These are phyloP conservation scores for Ophiostoma ips DNA, from an alignment of 2,329 filamentous ascomycete genomes.

Conservation along the genomic window DNA sequence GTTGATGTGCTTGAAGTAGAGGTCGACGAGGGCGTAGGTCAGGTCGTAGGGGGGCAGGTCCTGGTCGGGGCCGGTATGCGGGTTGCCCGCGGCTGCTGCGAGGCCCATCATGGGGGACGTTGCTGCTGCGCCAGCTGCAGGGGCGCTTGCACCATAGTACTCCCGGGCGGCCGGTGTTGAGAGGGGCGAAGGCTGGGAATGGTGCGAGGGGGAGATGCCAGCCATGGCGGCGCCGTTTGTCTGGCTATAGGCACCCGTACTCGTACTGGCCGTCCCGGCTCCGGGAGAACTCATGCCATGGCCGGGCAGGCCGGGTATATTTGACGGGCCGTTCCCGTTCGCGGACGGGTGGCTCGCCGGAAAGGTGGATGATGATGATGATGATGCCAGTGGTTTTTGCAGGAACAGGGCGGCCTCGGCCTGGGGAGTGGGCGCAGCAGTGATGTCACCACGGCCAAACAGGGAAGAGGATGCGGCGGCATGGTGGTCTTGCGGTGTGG, in stretches of 20 bases:
- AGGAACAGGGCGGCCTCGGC: constrained; percentile 47
- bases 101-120: constrained; percentile 35
- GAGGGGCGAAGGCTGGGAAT: constrained; percentile 20
- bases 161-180: constrained; percentile 32
- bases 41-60: constrained; percentile 64
- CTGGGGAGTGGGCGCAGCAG: constrained; percentile 36
- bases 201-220: constrained; percentile 26
- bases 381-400: too few species aligned
- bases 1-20: constrained; percentile 70
- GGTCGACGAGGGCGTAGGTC: constrained; percentile 56
- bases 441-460: constrained; percentile 27
- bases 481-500: constrained; percentile 35
- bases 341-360: background rate
- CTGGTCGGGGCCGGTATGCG: constrained; percentile 38
- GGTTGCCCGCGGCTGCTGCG: constrained; percentile 28
- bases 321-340: background rate
- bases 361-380: constrained; percentile 22
- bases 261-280: constrained; percentile 10
- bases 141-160: constrained; percentile 28
- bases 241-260: background rate
- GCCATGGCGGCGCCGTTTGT: constrained; percentile 7
- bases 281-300: constrained; percentile 30
- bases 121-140: constrained; percentile 5
- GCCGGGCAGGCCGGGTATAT: background rate
- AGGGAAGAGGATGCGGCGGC: constrained; percentile 21